These are phyloP conservation scores for Arthrobotrys megalospora DNA, from an alignment of 2,329 filamentous ascomycete species.

Conservation along the genomic window DNA sequence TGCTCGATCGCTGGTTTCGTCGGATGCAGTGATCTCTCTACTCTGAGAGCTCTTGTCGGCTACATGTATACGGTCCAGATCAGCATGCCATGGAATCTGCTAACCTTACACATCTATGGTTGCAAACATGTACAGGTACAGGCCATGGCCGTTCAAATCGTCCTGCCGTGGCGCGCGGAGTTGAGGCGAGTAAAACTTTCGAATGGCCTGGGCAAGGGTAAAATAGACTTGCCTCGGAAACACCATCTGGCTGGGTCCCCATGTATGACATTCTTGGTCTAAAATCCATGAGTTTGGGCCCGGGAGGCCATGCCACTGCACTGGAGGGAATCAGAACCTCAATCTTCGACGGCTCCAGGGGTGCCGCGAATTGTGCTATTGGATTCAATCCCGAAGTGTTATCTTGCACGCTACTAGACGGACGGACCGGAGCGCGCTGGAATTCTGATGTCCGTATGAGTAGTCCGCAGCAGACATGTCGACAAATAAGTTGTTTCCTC, in stretches of 20 bases:
- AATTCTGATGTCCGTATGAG: no score
- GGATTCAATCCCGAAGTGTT: background rate
- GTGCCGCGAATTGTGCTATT: background rate
- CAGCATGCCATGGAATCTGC: constrained; percentile 4
- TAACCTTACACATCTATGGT: constrained; percentile 23
- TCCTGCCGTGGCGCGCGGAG: constrained; percentile 46
- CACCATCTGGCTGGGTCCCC: constrained; percentile 60
- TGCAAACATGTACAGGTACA: background rate
- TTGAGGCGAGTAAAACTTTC: constrained; percentile 48
- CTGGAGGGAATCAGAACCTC: constrained; percentile 4
- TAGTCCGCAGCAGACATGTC: background rate
- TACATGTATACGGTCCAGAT: constrained; percentile 18
- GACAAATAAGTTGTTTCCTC: background rate
- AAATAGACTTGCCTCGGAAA: constrained; percentile 58
- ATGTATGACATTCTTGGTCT: constrained; percentile 60
- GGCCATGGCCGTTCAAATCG: constrained; percentile 19
- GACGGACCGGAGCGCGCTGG: no score
- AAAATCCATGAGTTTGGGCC: constrained; percentile 58
- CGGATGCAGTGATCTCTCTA: constrained; percentile 38
- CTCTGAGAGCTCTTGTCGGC: constrained; percentile 18
- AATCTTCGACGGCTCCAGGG: background rate
- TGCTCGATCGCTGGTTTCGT: constrained; percentile 34
- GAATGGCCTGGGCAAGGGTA: constrained; percentile 29
- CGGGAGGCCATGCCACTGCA: constrained; percentile 12
- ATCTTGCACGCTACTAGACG: no score